A percentile compares a stretch with the other conserved stretches of the same genome.
These are phyloP conservation scores for Symbiodinium pilosum DNA, from an alignment of 73 alveolate species.

Conservation along the genomic window DNA sequence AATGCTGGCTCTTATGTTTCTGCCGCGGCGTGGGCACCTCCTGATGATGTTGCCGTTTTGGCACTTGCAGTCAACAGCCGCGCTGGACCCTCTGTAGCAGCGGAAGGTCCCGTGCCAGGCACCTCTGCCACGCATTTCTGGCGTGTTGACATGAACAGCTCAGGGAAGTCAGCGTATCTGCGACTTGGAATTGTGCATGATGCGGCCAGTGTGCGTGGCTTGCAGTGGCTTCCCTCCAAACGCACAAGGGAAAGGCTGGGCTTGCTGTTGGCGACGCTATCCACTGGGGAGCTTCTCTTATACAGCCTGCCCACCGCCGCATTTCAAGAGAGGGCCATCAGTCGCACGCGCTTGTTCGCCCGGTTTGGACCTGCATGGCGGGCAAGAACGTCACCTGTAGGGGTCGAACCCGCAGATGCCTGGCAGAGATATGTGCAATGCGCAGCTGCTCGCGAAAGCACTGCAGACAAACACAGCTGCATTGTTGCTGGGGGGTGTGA, in stretches of 20 bases:
- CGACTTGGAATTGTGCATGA: slow-evolving; percentile 74
- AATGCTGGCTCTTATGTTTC: slow-evolving; percentile 49
- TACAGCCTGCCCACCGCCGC: slow-evolving; percentile 8
- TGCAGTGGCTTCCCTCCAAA: slow-evolving; percentile 93
- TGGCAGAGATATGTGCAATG: slow-evolving; percentile 82
- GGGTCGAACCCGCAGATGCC: slow-evolving; percentile 42
- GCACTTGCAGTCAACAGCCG: slow-evolving; percentile 56
- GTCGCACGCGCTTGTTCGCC: slow-evolving; percentile 39
- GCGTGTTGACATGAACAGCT: slow-evolving; percentile 31
- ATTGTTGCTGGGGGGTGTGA: slow-evolving; percentile 65
- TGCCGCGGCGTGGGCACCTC: slow-evolving; percentile 8
- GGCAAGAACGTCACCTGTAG: slow-evolving; percentile 17
- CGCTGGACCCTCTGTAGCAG: slow-evolving; percentile 20
- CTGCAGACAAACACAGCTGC: slow-evolving; percentile 8
- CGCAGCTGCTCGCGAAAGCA: slow-evolving; percentile 52
- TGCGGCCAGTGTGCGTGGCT: slow-evolving; percentile 74
- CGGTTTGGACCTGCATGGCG: slow-evolving; percentile 45
- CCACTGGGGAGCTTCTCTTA: neutral
- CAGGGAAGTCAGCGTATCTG: slow-evolving; percentile 3
- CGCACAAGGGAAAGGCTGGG: slow-evolving; percentile 5
- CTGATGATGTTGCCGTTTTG: slow-evolving; percentile 6
- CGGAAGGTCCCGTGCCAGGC: slow-evolving; percentile 85
- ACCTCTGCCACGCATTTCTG: slow-evolving; percentile 35
- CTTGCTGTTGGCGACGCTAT: neutral
- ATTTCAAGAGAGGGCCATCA: slow-evolving; percentile 17